Percentiles rank a stretch among this genome's conserved stretches.
These are phyloP conservation scores for Trypanosomatidae sp. DNA, from an alignment of 208 protist species.

Conservation along the genomic window DNA sequence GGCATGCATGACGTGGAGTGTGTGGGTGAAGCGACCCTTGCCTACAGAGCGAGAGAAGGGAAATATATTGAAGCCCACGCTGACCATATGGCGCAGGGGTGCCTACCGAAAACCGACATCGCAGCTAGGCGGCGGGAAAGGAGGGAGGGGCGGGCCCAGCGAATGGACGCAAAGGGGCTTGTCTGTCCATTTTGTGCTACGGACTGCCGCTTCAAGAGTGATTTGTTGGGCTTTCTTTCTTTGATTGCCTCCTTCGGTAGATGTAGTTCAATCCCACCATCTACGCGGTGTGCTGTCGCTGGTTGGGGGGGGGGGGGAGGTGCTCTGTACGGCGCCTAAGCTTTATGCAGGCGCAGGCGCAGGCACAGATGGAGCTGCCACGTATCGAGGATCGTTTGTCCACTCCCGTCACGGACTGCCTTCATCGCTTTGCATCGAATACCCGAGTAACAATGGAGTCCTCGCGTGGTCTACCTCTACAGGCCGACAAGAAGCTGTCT, in stretches of 20 bases:
- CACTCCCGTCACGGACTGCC: not conserved
- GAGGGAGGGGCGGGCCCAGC: too few species aligned
- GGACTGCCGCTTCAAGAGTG: not conserved
- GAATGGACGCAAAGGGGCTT: not conserved
- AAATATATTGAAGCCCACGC: not conserved
- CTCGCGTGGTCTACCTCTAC: not conserved
- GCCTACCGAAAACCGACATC: not conserved
- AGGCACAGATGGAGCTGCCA: not conserved
- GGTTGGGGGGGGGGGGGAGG: too few species aligned
- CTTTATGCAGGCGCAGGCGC: not conserved
- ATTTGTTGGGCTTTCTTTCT: not conserved
- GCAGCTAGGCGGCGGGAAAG: not conserved
- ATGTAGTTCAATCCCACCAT: not conserved
- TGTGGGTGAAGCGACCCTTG: not conserved
- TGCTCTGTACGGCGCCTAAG: not conserved
- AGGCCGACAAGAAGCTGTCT: not conserved
- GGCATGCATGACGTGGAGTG: not conserved
- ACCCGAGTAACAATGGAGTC: not conserved
- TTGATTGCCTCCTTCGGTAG: not conserved
- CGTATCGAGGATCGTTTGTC: not conserved
- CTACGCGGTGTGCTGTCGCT: not conserved
- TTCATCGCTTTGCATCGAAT: not conserved
- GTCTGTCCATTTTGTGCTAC: not conserved
- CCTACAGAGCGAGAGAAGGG: not conserved
- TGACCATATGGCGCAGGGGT: not conserved